These are phyloP conservation scores for Raffaelea albimanens DNA, from an alignment of 2,329 filamentous ascomycete species.

Conservation along the genomic window DNA sequence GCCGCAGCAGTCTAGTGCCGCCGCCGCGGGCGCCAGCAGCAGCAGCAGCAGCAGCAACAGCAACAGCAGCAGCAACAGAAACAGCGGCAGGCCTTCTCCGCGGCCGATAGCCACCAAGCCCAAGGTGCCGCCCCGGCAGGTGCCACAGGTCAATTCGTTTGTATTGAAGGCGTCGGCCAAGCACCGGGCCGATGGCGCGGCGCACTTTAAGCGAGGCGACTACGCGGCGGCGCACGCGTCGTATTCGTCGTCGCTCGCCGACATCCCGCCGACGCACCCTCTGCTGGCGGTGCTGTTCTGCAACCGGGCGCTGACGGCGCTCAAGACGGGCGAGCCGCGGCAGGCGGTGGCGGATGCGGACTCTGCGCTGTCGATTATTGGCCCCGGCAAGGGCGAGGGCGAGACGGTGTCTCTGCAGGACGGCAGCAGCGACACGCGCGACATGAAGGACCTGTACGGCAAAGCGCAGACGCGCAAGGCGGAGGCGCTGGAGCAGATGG, in stretches of 20 bases:
- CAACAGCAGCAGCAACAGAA: conserved; percentile 21
- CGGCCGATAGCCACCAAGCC: conserved; percentile 24
- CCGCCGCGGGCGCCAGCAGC: neutral
- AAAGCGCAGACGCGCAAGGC: conserved; percentile 93
- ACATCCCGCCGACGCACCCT: conserved; percentile 70
- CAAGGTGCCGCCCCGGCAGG: conserved; percentile 37
- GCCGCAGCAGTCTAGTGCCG: neutral
- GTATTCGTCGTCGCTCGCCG: conserved; percentile 67
- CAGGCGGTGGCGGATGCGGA: conserved; percentile 80
- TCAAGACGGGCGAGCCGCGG: conserved; percentile 90
- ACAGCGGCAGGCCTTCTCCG: conserved; percentile 23
- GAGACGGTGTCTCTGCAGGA: conserved; percentile 66
- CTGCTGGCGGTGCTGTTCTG: conserved; percentile 81
- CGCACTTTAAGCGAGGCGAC: conserved; percentile 89
- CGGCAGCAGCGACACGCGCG: conserved; percentile 55
- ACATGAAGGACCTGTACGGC: conserved; percentile 88
- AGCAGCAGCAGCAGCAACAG: conserved; percentile 13
- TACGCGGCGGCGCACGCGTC: conserved; percentile 77
- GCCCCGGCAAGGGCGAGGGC: conserved; percentile 64
- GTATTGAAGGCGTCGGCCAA: conserved; percentile 67
- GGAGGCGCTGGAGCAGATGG: conserved; percentile 89
- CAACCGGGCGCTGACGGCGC: conserved; percentile 79
- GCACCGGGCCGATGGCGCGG: conserved; percentile 70
- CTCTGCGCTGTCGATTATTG: conserved; percentile 69
- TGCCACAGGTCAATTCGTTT: conserved; percentile 59